Percentiles rank a stretch among this genome's conserved stretches.
Evolutionary conservation across 345 rosid species (phyloP).

Genomic region (Populus euphratica): DNA sequence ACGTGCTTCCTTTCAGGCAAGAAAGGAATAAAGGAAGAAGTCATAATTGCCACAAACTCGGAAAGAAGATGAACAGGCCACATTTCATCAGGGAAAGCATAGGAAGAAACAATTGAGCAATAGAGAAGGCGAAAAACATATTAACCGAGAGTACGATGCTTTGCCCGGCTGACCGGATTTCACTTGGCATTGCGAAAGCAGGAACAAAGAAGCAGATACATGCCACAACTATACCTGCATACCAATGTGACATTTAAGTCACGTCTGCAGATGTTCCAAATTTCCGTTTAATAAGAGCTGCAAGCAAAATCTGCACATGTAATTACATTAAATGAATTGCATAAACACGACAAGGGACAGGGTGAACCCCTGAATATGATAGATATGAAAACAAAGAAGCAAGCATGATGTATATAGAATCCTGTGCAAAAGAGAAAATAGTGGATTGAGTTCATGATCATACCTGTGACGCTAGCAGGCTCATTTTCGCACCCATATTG

Average conservation of each 20-base stretch:
- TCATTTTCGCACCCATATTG: too few species aligned
- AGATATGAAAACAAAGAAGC: too few species aligned
- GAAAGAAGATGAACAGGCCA: constrained; percentile 52
- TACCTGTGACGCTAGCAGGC: too few species aligned
- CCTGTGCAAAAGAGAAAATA: too few species aligned
- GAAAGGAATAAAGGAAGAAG: constrained; percentile 32
- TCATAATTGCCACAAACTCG: constrained; percentile 43
- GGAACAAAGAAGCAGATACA: constrained; percentile 39
- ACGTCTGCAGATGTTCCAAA: constrained; percentile 4
- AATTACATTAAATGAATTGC: too few species aligned
- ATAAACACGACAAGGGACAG: too few species aligned
- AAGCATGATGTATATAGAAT: too few species aligned
- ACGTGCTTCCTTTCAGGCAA: constrained; percentile 49
- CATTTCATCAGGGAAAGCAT: constrained; percentile 50
- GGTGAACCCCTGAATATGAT: too few species aligned
- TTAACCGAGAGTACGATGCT: constrained; percentile 35
- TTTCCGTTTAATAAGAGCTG: neutral
- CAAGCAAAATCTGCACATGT: neutral
- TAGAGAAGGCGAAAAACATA: constrained; percentile 46
- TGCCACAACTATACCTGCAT: constrained; percentile 28
- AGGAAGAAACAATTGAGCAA: constrained; percentile 44
- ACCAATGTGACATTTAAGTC: neutral
- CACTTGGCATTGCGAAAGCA: constrained; percentile 34
- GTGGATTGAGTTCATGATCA: too few species aligned
- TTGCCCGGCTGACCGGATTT: constrained; percentile 39